Percentiles rank a stretch among this genome's conserved stretches.
Evolutionary conservation across 2,329 filamentous ascomycete species (phyloP).

Genomic region (Orbilia ellipsospora): DNA sequence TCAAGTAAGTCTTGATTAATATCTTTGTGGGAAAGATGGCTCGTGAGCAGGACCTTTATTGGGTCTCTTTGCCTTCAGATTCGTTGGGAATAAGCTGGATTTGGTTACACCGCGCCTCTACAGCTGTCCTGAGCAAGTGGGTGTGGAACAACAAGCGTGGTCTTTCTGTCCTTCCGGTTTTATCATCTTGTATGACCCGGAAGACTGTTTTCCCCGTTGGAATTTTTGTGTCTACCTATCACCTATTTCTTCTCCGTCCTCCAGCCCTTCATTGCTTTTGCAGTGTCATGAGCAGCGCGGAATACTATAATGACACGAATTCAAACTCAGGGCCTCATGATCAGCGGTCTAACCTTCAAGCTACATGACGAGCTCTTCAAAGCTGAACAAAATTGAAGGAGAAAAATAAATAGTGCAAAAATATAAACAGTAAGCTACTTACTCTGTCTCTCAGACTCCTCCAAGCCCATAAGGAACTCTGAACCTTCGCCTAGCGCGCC

Average conservation of each 20-base stretch:
- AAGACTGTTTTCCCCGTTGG: not conserved
- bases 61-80: not conserved
- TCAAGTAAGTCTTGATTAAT: no score
- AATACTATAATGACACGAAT: conserved; percentile 68
- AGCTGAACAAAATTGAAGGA: not conserved
- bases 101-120: conserved; percentile 18
- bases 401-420: not conserved
- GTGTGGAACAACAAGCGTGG: conserved; percentile 50
- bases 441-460: conserved; percentile 85
- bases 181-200: conserved; percentile 16
- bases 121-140: conserved; percentile 8
- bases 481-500: conserved; percentile 72
- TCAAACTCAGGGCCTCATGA: conserved; percentile 22
- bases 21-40: no score
- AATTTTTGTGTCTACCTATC: not conserved
- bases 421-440: conserved; percentile 7
- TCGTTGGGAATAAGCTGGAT: not conserved
- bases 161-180: conserved; percentile 14
- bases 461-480: conserved; percentile 87
- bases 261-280: conserved; percentile 77
- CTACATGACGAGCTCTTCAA: not conserved
- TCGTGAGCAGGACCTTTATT: not conserved
- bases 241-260: conserved; percentile 63
- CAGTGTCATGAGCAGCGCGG: conserved; percentile 77
- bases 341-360: conserved; percentile 14